Percentiles rank a stretch among this genome's conserved stretches.
These are phyloP conservation scores for Achlya hypogyna DNA, from an alignment of 352 stramenopile genomes.

Conservation along the genomic window DNA sequence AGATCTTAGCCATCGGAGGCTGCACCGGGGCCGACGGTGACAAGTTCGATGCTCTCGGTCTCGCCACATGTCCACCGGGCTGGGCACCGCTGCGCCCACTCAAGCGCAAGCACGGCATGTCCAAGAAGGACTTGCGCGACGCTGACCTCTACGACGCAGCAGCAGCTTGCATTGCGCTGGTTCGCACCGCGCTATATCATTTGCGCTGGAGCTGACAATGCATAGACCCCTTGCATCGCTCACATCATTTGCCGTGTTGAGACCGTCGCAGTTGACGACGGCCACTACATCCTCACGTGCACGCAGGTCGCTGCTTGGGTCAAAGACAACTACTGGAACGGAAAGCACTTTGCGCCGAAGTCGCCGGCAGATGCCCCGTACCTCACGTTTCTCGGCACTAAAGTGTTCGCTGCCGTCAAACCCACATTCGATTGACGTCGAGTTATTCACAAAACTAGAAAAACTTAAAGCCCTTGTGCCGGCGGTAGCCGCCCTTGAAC, in stretches of 20 bases:
- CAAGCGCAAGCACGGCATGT: neutral
- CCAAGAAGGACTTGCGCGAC: constrained; percentile 17
- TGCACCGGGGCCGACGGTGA: constrained; percentile 41
- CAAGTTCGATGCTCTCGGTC: constrained; percentile 48
- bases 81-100: neutral
- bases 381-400: constrained; percentile 77
- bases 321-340: constrained; percentile 64
- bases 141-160: constrained; percentile 26
- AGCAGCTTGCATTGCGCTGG: constrained; percentile 59
- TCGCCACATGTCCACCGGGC: constrained; percentile 41
- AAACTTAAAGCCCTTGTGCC: constrained; percentile 12
- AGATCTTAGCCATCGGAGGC: constrained; percentile 65
- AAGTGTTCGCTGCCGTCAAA: constrained; percentile 58
- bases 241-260: constrained; percentile 64
- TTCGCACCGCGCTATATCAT: constrained; percentile 29
- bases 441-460: neutral
- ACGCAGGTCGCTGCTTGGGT: constrained; percentile 51
- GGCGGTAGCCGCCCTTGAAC: neutral
- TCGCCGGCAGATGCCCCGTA: constrained; percentile 28
- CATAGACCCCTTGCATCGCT: too few relatives aligned
- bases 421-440: constrained; percentile 1
- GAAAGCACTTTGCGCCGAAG: constrained; percentile 60
- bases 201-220: too few relatives aligned
- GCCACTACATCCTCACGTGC: constrained; percentile 62
- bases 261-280: constrained; percentile 49